Evolutionary conservation across 495 filamentous ascomycete species (phyloP), one percentile per base, ranked within the genome.

Genomic region (Penicillium coffeae): DNA sequence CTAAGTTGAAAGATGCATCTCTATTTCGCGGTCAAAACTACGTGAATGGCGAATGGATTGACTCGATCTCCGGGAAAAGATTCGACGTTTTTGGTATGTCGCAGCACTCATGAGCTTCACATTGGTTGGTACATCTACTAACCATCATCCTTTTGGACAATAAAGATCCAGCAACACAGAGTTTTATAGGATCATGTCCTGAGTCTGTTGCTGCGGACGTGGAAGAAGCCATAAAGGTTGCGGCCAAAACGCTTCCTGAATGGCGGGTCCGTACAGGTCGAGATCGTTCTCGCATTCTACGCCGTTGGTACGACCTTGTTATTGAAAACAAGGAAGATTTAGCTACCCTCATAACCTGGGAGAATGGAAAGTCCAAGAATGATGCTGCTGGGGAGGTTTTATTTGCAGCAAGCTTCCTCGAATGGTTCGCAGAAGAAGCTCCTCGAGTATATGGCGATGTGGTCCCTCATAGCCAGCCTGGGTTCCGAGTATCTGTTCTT

Each of bases 351-450:
- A 41, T 41, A 9, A 41, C 38, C 2, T 41, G 78, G 80, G 86
- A 88, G 63, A 89, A 90, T 56, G 86, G 87, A 33, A 90, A 90
- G 66, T 81, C 86, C 1, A 48, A 79, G 15, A 75, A 81, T n/a
- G 87, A 90, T 65, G 86, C 87, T 8, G 79, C 76, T 58, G 85
- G 84, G 37, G 87, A 90, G 69, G 83, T 82, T 1, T 72, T 71
- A 15, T 89, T 87, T 61, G 86, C 85, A 1, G 84, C 87, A 33
- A 79, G 73, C 61, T 89, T 89, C 73, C 81, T 89, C 61, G 85
- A 89, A 66, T 90, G 86, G 86, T 90, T 89, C 58, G 74, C 73
- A 48, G 86, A 89, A 59, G 85, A 89, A 63, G 86, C 87, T 1
- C 81, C 84, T 1, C 72, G 87, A 38, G 61, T 73, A n/a, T 87